These are phyloP conservation scores for Xylariales sp. DNA, from an alignment of 2,329 filamentous ascomycete genomes.

Conservation along the genomic window DNA sequence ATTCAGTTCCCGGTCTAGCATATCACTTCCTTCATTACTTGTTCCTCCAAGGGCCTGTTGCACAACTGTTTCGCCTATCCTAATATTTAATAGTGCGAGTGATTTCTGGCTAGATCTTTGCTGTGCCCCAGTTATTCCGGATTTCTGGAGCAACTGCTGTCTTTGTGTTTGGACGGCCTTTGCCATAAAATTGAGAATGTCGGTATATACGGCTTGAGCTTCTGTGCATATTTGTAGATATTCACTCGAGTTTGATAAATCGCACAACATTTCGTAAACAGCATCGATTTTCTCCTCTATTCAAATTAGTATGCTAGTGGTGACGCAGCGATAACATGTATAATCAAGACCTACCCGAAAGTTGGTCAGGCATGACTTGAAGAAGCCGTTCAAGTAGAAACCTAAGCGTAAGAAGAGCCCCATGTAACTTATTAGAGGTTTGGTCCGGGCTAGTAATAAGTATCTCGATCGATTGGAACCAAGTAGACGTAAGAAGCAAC, in stretches of 20 bases:
- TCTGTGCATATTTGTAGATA: conserved; percentile 44
- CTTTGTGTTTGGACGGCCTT: conserved; percentile 9
- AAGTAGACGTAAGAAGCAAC: conserved; percentile 65
- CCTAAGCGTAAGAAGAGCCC: conserved; percentile 66
- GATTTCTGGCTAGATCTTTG: conserved; percentile 21
- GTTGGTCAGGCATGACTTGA: conserved; percentile 58
- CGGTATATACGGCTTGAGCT: conserved; percentile 49
- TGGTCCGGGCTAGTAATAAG: conserved; percentile 51
- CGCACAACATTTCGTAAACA: conserved; percentile 40
- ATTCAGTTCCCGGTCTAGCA: conserved; percentile 51
- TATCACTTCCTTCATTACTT: conserved; percentile 33
- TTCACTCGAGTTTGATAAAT: conserved; percentile 35
- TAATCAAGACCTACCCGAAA: conserved; percentile 54
- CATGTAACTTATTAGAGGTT: conserved; percentile 67
- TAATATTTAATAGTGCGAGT: conserved; percentile 43
- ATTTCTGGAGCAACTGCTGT: background rate
- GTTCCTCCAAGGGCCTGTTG: conserved; percentile 47
- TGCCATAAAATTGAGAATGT: conserved; percentile 47
- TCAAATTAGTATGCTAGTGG: conserved; percentile 24
- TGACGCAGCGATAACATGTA: background rate
- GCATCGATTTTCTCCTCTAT: conserved; percentile 40
- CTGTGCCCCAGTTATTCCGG: background rate
- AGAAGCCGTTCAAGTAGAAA: conserved; percentile 66
- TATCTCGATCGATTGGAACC: conserved; percentile 56
- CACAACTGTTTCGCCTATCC: conserved; percentile 47